These are phyloP conservation scores for Scytalidium sp. DNA, from an alignment of 2,329 filamentous ascomycete genomes.

Conservation along the genomic window DNA sequence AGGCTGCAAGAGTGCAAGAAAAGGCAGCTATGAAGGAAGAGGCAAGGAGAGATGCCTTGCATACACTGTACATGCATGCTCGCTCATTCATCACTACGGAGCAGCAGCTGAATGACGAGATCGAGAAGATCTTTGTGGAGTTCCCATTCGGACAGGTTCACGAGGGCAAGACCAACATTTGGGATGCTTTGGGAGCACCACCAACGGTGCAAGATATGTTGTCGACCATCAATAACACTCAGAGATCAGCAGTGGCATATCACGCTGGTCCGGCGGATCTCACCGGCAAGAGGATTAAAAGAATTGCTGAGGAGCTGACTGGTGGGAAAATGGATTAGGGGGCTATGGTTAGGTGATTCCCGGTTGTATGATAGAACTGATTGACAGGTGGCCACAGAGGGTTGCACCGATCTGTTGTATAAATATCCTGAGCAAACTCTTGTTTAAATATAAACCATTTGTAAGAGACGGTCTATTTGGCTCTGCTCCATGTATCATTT, in stretches of 20 bases:
- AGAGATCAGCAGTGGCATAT: conserved; percentile 30
- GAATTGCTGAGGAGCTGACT: conserved; percentile 64
- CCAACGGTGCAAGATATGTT: conserved; percentile 48
- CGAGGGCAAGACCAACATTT: conserved; percentile 21
- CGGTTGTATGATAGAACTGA: background rate
- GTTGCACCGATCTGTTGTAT: background rate
- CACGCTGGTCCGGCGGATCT: conserved; percentile 27
- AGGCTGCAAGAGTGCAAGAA: conserved; percentile 37
- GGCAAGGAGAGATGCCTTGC: conserved; percentile 66
- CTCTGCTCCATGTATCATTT: background rate
- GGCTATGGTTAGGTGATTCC: background rate
- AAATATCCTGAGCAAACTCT: background rate
- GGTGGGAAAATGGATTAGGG: conserved; percentile 55
- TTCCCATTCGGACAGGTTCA: conserved; percentile 9
- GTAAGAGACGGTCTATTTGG: background rate
- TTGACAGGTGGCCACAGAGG: background rate
- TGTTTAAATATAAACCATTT: background rate
- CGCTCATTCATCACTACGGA: conserved; percentile 83
- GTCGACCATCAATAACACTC: conserved; percentile 25
- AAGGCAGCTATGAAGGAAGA: conserved; percentile 51
- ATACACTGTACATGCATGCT: conserved; percentile 88
- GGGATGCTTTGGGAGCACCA: conserved; percentile 28
- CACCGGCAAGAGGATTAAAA: conserved; percentile 56
- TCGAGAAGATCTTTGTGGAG: conserved; percentile 74
- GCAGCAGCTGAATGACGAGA: conserved; percentile 67